Percentiles rank a stretch among this genome's conserved stretches.
phyloP scores from a whole-genome alignment of 257 asterid genomes.

The Solanum sitiens region DNA sequence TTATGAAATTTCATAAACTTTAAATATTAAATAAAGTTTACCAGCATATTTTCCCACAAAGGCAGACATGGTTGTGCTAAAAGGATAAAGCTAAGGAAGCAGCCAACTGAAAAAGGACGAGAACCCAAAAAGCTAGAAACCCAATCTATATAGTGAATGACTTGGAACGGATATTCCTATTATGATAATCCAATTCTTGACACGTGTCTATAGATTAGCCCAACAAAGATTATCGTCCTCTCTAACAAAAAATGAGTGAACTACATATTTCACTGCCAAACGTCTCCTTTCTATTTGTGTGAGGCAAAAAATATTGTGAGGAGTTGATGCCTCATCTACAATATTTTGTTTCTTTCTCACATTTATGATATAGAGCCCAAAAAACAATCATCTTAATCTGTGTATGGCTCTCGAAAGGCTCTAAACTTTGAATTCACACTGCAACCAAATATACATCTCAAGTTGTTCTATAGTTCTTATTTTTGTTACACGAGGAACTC shows the following conservation, averaged over 20 bases:
- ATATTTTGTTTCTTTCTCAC: neutral
- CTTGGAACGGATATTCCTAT: conserved; percentile 21
- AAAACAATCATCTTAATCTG: neutral
- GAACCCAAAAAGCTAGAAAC: conserved; percentile 1
- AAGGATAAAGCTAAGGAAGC: conserved; percentile 1
- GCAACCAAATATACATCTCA: neutral
- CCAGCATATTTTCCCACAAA: conserved; percentile 81
- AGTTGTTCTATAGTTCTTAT: neutral
- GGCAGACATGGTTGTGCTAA: conserved; percentile 57
- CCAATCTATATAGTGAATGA: conserved; percentile 19
- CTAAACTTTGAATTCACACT: too few species aligned
- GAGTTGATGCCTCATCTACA: neutral
- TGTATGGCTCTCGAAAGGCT: neutral
- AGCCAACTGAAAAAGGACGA: neutral
- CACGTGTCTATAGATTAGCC: conserved; percentile 65
- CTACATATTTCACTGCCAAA: conserved; percentile 13
- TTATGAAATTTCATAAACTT: neutral
- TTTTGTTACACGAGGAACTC: neutral
- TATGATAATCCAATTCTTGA: neutral
- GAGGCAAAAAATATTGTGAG: neutral
- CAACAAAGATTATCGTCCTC: conserved; percentile 43
- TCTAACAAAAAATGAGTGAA: conserved; percentile 54
- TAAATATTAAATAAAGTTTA: conserved; percentile 3
- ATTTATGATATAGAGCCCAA: neutral
- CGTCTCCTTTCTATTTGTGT: neutral